Evolutionary conservation across 1,284 basidiomycete species (phyloP).

Genomic region (Leccinum colubrinum): DNA sequence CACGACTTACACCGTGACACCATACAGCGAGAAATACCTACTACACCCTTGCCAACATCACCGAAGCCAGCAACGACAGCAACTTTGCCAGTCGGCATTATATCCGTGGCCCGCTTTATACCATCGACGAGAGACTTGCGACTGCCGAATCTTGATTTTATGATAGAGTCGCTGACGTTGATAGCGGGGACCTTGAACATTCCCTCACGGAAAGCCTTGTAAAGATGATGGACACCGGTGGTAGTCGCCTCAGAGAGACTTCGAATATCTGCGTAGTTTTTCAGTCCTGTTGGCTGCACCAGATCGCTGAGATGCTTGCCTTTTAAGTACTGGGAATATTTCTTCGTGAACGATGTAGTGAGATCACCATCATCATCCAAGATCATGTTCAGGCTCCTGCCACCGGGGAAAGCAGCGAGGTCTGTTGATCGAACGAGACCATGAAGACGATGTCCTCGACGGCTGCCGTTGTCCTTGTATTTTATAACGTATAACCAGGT

Average conservation of each 20-base stretch:
- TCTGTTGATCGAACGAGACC: conserved; percentile 57
- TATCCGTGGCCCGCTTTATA: conserved; percentile 99
- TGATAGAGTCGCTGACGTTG: conserved; percentile 99
- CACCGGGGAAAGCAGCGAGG: conserved; percentile 79
- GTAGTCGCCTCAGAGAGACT: conserved; percentile 99
- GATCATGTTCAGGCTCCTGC: conserved; percentile 96
- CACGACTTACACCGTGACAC: background rate
- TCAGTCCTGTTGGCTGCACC: conserved; percentile 4
- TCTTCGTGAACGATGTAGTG: conserved; percentile 93
- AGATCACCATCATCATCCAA: conserved; percentile 99
- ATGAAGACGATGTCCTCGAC: no score
- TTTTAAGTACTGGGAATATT: conserved; percentile 86
- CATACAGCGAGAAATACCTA: conserved; percentile 32
- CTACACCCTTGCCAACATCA: conserved; percentile 95
- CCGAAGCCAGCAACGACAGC: conserved; percentile 98
- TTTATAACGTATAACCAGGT: no score
- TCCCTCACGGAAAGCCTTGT: conserved; percentile 96
- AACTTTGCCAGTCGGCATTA: conserved; percentile 99
- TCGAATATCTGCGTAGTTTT: conserved; percentile 59
- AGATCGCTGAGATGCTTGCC: conserved; percentile 41
- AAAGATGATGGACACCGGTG: conserved; percentile 99
- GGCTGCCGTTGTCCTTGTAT: no score
- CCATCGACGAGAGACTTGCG: conserved; percentile 99
- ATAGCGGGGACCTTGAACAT: conserved; percentile 98
- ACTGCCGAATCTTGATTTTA: conserved; percentile 99